Percentiles rank a stretch among this genome's conserved stretches.
Conservation (phyloP, 2,329 filamentous ascomycete species). For the Fusarium zealandicum region DNA sequence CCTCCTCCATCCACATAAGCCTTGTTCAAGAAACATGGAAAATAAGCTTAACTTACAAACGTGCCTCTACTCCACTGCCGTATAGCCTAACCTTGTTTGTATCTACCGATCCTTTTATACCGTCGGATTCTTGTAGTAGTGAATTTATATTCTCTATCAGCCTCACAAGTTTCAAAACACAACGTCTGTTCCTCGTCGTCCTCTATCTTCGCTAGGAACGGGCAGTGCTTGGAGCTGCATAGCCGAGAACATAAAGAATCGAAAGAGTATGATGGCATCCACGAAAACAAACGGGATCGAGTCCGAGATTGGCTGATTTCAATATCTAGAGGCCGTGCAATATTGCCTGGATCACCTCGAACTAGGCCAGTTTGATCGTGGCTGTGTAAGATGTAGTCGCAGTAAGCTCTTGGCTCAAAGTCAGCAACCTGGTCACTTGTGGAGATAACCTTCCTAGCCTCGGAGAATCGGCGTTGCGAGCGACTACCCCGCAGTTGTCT, state of each 20-base stretch:
- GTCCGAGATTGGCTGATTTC: neutral
- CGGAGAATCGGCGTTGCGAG: constrained; percentile 31
- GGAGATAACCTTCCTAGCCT: constrained; percentile 16
- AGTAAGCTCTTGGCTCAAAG: constrained; percentile 1
- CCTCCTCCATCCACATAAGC: neutral
- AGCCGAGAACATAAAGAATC: neutral
- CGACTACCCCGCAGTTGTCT: constrained; percentile 26
- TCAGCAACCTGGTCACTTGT: constrained; percentile 8
- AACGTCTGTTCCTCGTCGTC: too few relatives aligned
- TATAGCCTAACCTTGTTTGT: too few relatives aligned
- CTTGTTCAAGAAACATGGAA: neutral
- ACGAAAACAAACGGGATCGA: neutral
- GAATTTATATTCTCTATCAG: too few relatives aligned
- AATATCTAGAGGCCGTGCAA: neutral
- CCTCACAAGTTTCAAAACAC: too few relatives aligned
- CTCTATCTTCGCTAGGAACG: too few relatives aligned
- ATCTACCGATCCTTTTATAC: too few relatives aligned
- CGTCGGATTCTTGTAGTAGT: too few relatives aligned
- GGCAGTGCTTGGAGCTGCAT: neutral
- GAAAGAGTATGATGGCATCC: neutral
- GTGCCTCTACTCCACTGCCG: neutral
- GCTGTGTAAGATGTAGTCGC: constrained; percentile 17
- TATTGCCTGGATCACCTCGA: constrained; percentile 3
- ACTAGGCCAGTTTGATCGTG: constrained; percentile 11
- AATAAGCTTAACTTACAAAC: constrained; percentile 4